Percentiles rank a stretch among this genome's conserved stretches.
Conservation (phyloP, 805 yeast species). For the Starmerella sirachaensis region DNA sequence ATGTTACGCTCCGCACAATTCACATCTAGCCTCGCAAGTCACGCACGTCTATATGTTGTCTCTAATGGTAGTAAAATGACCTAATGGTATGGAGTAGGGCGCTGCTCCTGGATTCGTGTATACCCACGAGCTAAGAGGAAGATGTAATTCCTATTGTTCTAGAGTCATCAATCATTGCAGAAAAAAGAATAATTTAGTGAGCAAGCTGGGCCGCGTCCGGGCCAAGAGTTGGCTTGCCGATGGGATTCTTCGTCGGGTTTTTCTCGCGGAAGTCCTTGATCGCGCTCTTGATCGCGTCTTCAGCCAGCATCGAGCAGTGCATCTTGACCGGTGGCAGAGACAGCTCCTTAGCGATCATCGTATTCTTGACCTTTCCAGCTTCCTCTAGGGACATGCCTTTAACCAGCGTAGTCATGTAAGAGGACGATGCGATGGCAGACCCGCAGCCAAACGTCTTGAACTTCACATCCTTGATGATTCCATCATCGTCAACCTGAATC, state of each 20-base stretch:
- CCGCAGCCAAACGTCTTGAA: constrained; percentile 99
- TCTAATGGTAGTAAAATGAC: too few species aligned
- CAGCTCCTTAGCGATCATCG: constrained; percentile 87
- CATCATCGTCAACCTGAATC: constrained; percentile 84
- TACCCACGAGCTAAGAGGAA: too few species aligned
- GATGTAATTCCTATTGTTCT: too few species aligned
- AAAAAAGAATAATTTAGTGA: too few species aligned
- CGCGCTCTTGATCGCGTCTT: constrained; percentile 96
- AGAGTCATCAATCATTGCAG: too few species aligned
- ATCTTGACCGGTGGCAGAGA: constrained; percentile 93
- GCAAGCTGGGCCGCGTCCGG: constrained; percentile 47
- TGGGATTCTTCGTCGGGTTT: constrained; percentile 42
- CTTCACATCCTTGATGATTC: constrained; percentile 86
- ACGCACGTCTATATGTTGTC: too few species aligned
- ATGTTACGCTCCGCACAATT: too few species aligned
- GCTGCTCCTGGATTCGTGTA: too few species aligned
- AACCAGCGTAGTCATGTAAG: constrained; percentile 89
- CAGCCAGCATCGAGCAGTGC: constrained; percentile 98
- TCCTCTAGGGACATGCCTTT: constrained; percentile 91
- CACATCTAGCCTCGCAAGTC: too few species aligned
- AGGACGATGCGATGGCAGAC: constrained; percentile 90
- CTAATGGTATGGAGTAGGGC: too few species aligned
- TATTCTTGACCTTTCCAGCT: constrained; percentile 84
- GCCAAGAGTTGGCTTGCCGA: constrained; percentile 39
- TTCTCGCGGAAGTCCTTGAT: constrained; percentile 87